Conservation (phyloP, 305 asterid genomes). For the Solanum hybrid region DNA sequence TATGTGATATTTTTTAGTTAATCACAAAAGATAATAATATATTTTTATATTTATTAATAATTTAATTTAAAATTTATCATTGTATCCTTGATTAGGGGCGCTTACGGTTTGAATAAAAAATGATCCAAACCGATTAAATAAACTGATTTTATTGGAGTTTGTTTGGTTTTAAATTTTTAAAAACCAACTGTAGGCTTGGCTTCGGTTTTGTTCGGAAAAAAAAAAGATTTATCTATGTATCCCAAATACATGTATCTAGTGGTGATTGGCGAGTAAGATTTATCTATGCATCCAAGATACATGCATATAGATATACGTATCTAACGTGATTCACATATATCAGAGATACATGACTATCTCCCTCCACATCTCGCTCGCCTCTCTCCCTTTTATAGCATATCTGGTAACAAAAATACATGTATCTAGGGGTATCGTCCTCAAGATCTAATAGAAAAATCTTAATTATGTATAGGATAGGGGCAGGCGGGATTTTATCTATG, state of each 20-base stretch:
- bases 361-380: rapidly evolving
- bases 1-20: not conserved
- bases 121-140: not conserved
- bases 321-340: not conserved
- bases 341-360: not conserved
- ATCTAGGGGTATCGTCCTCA: not conserved
- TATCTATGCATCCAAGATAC: too few relatives aligned
- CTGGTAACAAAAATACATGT: too few relatives aligned
- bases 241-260: not conserved
- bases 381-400: not conserved
- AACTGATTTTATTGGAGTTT: too few relatives aligned
- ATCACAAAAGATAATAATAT: too few relatives aligned
- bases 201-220: too few relatives aligned
- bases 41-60: too few relatives aligned
- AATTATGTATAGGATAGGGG: not conserved
- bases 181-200: rapidly evolving
- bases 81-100: not conserved
- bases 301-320: too few relatives aligned
- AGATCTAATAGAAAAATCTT: too few relatives aligned
- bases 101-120: too few relatives aligned
- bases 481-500: rapidly evolving
- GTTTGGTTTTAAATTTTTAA: too few relatives aligned
- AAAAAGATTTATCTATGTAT: not conserved
- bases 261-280: rapidly evolving
- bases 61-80: too few relatives aligned